Conservation (phyloP, 1,284 basidiomycete genomes). For the Coniophora puteana region DNA sequence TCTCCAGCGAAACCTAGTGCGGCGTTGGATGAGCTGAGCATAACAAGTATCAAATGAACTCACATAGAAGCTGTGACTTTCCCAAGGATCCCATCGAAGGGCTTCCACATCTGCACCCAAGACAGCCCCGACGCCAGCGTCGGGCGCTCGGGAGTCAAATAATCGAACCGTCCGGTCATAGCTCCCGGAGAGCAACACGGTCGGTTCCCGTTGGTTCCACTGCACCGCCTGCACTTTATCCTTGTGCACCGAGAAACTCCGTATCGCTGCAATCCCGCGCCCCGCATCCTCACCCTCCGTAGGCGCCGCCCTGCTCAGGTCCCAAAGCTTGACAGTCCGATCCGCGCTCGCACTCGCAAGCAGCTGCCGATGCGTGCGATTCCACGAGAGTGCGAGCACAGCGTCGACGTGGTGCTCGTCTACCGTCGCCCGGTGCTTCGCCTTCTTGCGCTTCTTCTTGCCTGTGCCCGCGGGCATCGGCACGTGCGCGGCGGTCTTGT, state of each 20-base stretch:
- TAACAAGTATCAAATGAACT: constrained; percentile 25
- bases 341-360: constrained; percentile 94
- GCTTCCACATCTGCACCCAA: constrained; percentile 93
- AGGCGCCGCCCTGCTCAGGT: constrained; percentile 73
- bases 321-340: constrained; percentile 96
- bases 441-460: constrained; percentile 93
- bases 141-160: constrained; percentile 88
- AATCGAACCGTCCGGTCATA: constrained; percentile 93
- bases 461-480: constrained; percentile 78
- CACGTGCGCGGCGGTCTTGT: constrained; percentile 79
- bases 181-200: constrained; percentile 87
- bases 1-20: constrained; percentile 85
- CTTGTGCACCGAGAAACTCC: constrained; percentile 86
- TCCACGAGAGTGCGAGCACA: constrained; percentile 92
- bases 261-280: constrained; percentile 47
- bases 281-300: constrained; percentile 42
- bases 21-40: constrained; percentile 4
- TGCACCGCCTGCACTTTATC: constrained; percentile 98
- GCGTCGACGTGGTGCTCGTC: constrained; percentile 89
- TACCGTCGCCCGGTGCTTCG: constrained; percentile 67
- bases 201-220: constrained; percentile 89
- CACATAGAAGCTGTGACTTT: constrained; percentile 84
- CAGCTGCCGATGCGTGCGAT: constrained; percentile 83
- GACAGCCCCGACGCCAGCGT: constrained; percentile 72
- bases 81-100: constrained; percentile 95